phyloP scores from a whole-genome alignment of 208 protist genomes.

The Crithidia thermophila region DNA sequence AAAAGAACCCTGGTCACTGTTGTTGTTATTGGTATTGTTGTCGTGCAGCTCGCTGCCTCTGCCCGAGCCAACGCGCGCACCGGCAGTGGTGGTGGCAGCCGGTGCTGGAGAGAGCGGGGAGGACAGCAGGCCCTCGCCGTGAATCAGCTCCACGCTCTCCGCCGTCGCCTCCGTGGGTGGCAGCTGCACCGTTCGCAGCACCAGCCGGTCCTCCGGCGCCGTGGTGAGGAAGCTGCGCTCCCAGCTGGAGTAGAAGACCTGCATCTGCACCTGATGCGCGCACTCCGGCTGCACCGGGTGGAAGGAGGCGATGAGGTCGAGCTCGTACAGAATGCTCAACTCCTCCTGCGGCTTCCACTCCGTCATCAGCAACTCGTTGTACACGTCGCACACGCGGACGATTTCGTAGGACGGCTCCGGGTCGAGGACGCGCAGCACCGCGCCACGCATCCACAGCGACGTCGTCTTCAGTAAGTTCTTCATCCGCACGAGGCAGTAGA shows the following conservation, averaged over 20 bases:
- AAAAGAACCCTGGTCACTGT: no score
- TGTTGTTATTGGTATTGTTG: no score
- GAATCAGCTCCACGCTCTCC: constrained; percentile 24
- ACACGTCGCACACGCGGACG: constrained; percentile 56
- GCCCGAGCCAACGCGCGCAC: no score
- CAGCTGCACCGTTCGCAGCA: constrained; percentile 25
- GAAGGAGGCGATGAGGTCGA: constrained; percentile 43
- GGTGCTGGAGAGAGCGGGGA: not conserved
- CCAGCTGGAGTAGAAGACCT: constrained; percentile 84
- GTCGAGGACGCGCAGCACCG: constrained; percentile 63
- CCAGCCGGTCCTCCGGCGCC: constrained; percentile 28
- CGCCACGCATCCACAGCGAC: constrained; percentile 83
- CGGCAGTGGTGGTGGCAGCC: no score
- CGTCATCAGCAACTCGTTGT: constrained; percentile 48
- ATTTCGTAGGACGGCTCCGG: constrained; percentile 62
- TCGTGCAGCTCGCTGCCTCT: no score
- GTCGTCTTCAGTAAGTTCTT: constrained; percentile 60
- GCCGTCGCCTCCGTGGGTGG: constrained; percentile 24
- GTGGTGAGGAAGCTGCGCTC: constrained; percentile 36
- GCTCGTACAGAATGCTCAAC: constrained; percentile 66
- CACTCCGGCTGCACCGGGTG: constrained; percentile 31
- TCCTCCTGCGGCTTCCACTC: constrained; percentile 75
- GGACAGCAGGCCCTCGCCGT: not conserved
- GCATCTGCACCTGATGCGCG: constrained; percentile 66
- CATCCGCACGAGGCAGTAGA: constrained; percentile 78